Conservation (phyloP, 768 basidiomycete species). For the Mycena galericulata region DNA sequence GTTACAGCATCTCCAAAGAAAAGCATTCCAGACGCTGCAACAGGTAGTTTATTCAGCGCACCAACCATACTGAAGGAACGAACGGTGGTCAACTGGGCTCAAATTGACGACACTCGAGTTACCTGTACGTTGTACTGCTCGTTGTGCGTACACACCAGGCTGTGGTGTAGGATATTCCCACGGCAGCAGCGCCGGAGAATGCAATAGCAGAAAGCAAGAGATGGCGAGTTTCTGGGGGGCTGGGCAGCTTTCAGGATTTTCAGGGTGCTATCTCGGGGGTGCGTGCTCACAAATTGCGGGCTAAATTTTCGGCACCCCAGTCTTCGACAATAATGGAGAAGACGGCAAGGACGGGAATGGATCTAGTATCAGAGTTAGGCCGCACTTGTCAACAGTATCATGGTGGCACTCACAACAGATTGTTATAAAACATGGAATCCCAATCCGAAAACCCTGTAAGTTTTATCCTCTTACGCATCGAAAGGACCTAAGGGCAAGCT, state of each 20-base stretch:
- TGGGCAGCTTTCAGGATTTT: conserved; percentile 54
- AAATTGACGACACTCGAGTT: conserved; percentile 32
- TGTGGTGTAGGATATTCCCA: conserved; percentile 97
- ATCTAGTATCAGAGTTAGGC: conserved; percentile 7
- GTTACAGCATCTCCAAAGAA: conserved; percentile 96
- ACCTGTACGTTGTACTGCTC: conserved; percentile 99
- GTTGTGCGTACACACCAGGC: conserved; percentile 98
- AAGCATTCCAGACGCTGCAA: conserved; percentile 98
- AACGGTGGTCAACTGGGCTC: conserved; percentile 20
- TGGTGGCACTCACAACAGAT: conserved; percentile 69
- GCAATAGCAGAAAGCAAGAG: conserved; percentile 89
- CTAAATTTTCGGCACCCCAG: conserved; percentile 85
- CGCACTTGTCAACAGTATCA: background rate
- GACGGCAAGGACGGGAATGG: conserved; percentile 88
- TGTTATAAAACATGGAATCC: conserved; percentile 99
- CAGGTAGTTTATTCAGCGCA: conserved; percentile 96
- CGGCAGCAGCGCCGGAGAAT: conserved; percentile 97
- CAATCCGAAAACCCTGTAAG: conserved; percentile 94
- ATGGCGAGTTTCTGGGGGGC: conserved; percentile 84
- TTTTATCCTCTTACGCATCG: conserved; percentile 98
- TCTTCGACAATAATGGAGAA: conserved; percentile 90
- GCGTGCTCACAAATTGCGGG: conserved; percentile 86
- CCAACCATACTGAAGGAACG: conserved; percentile 86
- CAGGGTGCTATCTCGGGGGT: conserved; percentile 7
- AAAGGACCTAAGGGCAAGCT: conserved; percentile 74